Conservation (phyloP, 2,329 filamentous ascomycete genomes). For the Amylocarpus encephaloides region DNA sequence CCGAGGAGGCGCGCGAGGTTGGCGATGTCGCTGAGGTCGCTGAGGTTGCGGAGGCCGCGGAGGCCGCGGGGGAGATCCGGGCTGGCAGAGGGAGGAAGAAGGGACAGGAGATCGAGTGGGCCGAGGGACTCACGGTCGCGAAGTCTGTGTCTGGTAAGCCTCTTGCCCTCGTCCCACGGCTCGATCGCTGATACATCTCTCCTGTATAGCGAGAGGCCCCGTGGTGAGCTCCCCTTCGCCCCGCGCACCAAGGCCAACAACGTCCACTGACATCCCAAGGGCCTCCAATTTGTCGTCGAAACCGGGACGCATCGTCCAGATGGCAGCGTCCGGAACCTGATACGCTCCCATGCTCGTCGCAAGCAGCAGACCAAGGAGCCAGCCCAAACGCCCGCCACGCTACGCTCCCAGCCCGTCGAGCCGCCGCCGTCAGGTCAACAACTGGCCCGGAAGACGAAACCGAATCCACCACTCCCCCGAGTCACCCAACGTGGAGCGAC, state of each 20-base stretch:
- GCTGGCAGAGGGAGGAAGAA: too few species aligned
- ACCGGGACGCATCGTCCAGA: slow-evolving; percentile 8
- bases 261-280: background rate
- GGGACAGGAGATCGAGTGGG: too few species aligned
- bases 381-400: background rate
- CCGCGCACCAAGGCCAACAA: background rate
- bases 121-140: too few species aligned
- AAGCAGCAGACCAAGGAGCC: slow-evolving; percentile 2
- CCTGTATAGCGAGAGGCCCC: background rate
- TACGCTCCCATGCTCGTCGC: slow-evolving; percentile 10
- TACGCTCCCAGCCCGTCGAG: background rate
- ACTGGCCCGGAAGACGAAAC: background rate
- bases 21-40: too few species aligned
- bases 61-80: too few species aligned
- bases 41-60: too few species aligned
- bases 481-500: background rate
- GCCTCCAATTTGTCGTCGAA: slow-evolving; percentile 11
- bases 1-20: too few species aligned
- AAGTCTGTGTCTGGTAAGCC: too few species aligned
- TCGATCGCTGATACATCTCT: background rate
- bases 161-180: too few species aligned
- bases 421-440: background rate
- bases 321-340: slow-evolving; percentile 9
- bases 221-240: background rate
- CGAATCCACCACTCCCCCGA: background rate